Conservation (phyloP, 306 rosid species). For the Castanospermum australe region DNA sequence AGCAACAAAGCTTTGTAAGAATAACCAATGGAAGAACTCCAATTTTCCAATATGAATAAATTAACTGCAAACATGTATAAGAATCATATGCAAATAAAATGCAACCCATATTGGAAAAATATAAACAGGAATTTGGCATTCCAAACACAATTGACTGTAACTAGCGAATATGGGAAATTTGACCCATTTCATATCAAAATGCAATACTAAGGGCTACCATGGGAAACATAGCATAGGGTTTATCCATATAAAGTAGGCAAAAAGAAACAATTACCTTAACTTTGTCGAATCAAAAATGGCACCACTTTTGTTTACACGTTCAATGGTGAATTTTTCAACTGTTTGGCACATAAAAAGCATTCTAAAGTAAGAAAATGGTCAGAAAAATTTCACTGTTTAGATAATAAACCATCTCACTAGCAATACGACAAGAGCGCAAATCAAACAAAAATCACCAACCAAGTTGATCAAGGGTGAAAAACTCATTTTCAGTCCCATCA, state of each 20-base stretch:
- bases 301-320: slow-evolving; percentile 89
- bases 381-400: neutral
- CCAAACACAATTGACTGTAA: neutral
- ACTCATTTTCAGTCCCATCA: slow-evolving; percentile 94
- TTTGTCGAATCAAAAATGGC: slow-evolving; percentile 84
- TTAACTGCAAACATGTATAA: neutral
- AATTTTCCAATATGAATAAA: slow-evolving; percentile 5
- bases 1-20: neutral
- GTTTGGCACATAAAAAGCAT: slow-evolving; percentile 27
- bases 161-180: neutral
- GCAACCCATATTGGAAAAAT: neutral
- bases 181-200: neutral
- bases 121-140: neutral
- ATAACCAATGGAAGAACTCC: neutral
- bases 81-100: neutral
- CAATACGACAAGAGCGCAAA: neutral
- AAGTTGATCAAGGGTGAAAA: slow-evolving; percentile 75
- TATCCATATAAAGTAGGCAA: neutral
- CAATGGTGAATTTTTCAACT: slow-evolving; percentile 90
- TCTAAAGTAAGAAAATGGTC: slow-evolving; percentile 18
- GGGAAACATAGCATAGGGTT: neutral
- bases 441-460: slow-evolving; percentile 56
- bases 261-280: slow-evolving; percentile 52
- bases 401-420: slow-evolving; percentile 2
- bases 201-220: neutral